A percentile compares a stretch with the other conserved stretches of the same genome.
phyloP scores from a whole-genome alignment of 768 basidiomycete genomes.

The Podaxis sp. region DNA sequence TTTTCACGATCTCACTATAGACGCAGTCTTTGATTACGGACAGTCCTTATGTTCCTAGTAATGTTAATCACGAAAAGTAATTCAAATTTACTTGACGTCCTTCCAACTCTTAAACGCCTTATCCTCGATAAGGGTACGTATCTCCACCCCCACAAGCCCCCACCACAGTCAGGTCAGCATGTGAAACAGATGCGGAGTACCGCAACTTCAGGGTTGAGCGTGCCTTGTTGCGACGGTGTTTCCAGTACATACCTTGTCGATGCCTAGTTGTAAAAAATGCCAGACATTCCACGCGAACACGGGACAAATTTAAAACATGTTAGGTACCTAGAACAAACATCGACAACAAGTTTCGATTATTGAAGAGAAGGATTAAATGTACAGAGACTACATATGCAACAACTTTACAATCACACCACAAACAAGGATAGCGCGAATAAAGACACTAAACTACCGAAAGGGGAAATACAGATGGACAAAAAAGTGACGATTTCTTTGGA shows the following conservation, averaged over 20 bases:
- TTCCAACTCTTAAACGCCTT: not conserved
- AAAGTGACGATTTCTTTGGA: not conserved
- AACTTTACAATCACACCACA: not conserved
- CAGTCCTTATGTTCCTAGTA: not conserved
- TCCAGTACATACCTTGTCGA: not conserved
- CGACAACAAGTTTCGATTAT: not conserved
- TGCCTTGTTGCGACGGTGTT: no score
- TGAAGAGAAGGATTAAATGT: not conserved
- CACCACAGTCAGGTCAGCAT: no score
- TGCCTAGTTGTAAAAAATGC: not conserved
- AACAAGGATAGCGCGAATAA: constrained; percentile 4
- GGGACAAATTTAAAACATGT: not conserved
- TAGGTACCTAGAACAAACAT: not conserved
- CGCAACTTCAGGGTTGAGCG: no score
- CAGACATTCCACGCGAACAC: not conserved
- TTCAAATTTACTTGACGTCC: not conserved
- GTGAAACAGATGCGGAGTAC: no score
- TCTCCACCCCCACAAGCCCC: no score
- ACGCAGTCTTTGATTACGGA: not conserved
- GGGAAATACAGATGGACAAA: not conserved
- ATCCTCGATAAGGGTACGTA: no score
- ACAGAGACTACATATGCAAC: constrained; percentile 2
- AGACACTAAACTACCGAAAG: not conserved
- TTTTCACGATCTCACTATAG: not conserved
- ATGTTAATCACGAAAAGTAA: not conserved